A percentile compares a stretch with the other conserved stretches of the same genome.
Evolutionary conservation across 306 rosid genomes (phyloP).

Genomic region (Vachellia pachyceras): DNA sequence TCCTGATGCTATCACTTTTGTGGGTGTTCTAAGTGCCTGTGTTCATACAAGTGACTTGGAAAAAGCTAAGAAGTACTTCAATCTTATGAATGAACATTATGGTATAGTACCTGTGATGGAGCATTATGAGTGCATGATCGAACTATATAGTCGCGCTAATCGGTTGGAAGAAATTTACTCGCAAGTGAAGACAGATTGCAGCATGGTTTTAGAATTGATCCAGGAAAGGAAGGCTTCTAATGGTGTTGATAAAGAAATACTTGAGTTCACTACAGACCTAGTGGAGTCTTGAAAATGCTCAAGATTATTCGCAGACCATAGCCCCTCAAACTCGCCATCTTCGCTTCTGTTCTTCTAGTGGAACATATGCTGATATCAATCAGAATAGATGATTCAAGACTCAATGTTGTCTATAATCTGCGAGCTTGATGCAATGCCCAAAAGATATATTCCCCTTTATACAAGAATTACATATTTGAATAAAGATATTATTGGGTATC

Average conservation of each 20-base stretch:
- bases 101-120: constrained; percentile 59
- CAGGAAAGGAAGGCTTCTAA: constrained; percentile 33
- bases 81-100: constrained; percentile 54
- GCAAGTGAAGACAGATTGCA: constrained; percentile 22
- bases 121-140: constrained; percentile 59
- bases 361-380: constrained; percentile 11
- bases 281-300: constrained; percentile 4
- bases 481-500: too few relatives aligned
- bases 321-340: not conserved
- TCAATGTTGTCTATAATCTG: not conserved
- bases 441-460: not conserved
- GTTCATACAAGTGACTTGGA: constrained; percentile 32
- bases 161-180: constrained; percentile 36
- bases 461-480: not conserved
- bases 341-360: constrained; percentile 13
- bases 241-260: constrained; percentile 33
- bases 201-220: constrained; percentile 42
- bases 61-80: constrained; percentile 45
- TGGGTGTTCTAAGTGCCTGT: constrained; percentile 48
- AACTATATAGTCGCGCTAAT: constrained; percentile 49
- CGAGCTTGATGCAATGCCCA: not conserved
- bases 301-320: constrained; percentile 30
- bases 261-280: not conserved
- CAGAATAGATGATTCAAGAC: constrained; percentile 11
- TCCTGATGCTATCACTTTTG: constrained; percentile 54